A percentile compares a stretch with the other conserved stretches of the same genome.
Conservation (phyloP, 106 monocot species). For the Dioscorea zingiberensis region DNA sequence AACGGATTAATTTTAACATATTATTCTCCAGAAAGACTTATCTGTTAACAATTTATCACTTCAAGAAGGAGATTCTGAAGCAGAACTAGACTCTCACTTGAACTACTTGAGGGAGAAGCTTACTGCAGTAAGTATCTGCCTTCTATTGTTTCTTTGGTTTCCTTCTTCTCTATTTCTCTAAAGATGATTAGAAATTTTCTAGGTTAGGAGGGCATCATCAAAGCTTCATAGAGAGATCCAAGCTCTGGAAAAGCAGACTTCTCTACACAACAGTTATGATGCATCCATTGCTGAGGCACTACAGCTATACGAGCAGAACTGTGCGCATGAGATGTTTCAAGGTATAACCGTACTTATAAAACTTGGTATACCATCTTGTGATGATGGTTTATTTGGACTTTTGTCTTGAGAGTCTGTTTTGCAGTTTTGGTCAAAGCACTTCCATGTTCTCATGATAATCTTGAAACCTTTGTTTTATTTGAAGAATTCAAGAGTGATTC, state of each 20-base stretch:
- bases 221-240: constrained; percentile 38
- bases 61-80: constrained; percentile 25
- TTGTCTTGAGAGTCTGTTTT: not conserved
- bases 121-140: constrained; percentile 31
- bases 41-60: constrained; percentile 13
- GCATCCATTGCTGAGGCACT: constrained; percentile 27
- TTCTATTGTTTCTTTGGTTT: not conserved
- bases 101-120: constrained; percentile 62
- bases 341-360: constrained; percentile 24
- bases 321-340: constrained; percentile 28
- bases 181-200: not conserved
- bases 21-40: constrained; percentile 21
- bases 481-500: no score
- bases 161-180: not conserved
- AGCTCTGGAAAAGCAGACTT: constrained; percentile 50
- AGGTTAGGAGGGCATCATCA: constrained; percentile 45
- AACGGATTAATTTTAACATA: not conserved
- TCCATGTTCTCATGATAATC: not conserved
- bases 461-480: not conserved
- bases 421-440: no score
- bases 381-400: not conserved
- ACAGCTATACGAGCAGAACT: constrained; percentile 32
- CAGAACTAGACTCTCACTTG: constrained; percentile 51
- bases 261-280: constrained; percentile 16
- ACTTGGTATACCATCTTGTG: no score